Evolutionary conservation across 192 early-diverging fungal genomes (phyloP), one percentile per base, ranked within the genome.

Genomic region (Rhizophagus clarus): DNA sequence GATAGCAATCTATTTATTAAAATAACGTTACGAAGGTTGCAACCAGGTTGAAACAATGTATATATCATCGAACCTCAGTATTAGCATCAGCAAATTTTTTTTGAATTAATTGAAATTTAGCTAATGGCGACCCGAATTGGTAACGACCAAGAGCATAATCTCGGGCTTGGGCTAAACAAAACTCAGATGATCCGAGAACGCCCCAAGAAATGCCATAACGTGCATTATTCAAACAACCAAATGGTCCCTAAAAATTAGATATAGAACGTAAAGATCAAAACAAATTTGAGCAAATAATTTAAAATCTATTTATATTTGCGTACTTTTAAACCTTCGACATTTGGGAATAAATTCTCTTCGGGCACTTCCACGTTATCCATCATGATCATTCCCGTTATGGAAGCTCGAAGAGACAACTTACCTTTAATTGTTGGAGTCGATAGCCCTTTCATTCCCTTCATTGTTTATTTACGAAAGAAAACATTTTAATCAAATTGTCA

Each of bases 141-240:
- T 92, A 91, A 75, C 97, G 90, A 74, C 96, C 89, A 71, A 98
- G 82, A 9, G 95, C 93, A 80, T 99, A 99, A 51, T 95, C 91
- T 77, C 97, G 89, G 4, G 97, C 97, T 83, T 96, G 90, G 31
- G 85, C 83, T 66, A 99, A 87, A 79, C 97, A 99, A 81, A 89
- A 89, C 85, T 99, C 97, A 42, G 97, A 97, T 56, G 97, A 95
- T 42, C 97, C 97, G 56, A 99, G 83, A 8, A 95, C 94, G 79
- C 97, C 97, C 97, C 97, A 99, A 5, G 96, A 88, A 79, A 99
- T 99, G 67, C 97, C 97, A 80, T 92, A 97, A 11, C 97, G 92
- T 20, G 97, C 97, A 83, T 98, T 98, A 88, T 99, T 99, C 5
- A 99, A 88, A 82, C 97, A 99, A 67, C 96, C 96, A 80, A 99